Percentiles rank a stretch among this genome's conserved stretches.
Evolutionary conservation across 306 rosid species (phyloP).

Genomic region (Cajanus cajan): DNA sequence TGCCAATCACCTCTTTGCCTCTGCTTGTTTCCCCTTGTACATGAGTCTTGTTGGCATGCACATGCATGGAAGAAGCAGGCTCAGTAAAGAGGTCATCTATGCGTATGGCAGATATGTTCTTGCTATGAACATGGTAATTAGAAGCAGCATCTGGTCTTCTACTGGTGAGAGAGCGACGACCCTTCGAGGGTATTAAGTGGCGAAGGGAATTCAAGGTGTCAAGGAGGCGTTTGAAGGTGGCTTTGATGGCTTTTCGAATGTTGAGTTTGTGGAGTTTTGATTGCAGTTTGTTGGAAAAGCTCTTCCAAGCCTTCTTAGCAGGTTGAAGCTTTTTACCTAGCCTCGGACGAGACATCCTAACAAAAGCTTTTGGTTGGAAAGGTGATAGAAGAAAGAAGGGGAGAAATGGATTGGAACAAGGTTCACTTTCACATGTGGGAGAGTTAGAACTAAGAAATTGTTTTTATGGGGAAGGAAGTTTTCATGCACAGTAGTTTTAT

Average conservation of each 20-base stretch:
- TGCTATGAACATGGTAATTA: constrained; percentile 11
- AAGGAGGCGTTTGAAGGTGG: constrained; percentile 41
- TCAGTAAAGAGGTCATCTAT: constrained; percentile 62
- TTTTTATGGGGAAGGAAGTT: constrained; percentile 24
- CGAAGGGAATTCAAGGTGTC: constrained; percentile 35
- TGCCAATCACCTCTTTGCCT: constrained; percentile 22
- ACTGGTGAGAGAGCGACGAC: constrained; percentile 32
- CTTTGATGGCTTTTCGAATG: constrained; percentile 39
- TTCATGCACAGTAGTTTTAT: constrained; percentile 22
- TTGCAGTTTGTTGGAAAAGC: constrained; percentile 39
- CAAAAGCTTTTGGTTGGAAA: constrained; percentile 15
- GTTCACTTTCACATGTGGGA: not conserved
- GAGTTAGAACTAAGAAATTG: not conserved
- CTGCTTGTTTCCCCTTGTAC: constrained; percentile 39
- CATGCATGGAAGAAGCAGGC: not conserved
- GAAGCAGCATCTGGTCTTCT: constrained; percentile 30
- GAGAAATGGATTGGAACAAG: not conserved
- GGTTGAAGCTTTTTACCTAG: constrained; percentile 56
- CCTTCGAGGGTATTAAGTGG: constrained; percentile 36
- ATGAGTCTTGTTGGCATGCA: not conserved
- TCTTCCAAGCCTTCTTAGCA: constrained; percentile 63
- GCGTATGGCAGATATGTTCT: constrained; percentile 42
- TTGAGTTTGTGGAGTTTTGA: constrained; percentile 46
- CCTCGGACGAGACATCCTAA: constrained; percentile 43
- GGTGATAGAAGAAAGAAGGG: constrained; percentile 8